Evolutionary conservation across 2,329 filamentous ascomycete genomes (phyloP).

Genomic region (Pyrenophora tritici-repentis): DNA sequence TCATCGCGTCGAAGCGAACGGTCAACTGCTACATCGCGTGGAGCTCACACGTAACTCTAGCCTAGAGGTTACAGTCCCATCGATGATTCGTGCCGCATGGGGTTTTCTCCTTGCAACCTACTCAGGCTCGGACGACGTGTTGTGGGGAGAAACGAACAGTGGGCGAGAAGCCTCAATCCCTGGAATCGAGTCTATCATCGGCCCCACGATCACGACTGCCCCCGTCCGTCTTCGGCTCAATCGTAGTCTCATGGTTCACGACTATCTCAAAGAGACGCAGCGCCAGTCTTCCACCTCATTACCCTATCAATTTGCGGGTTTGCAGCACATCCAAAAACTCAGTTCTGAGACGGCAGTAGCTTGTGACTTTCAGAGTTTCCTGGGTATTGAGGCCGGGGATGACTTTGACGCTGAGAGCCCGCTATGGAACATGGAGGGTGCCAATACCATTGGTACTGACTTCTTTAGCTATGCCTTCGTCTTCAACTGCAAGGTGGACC

Average conservation of each 20-base stretch:
- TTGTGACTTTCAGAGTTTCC: slow-evolving; percentile 55
- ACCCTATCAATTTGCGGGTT: slow-evolving; percentile 48
- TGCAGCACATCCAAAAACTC: slow-evolving; percentile 52
- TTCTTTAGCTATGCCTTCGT: slow-evolving; percentile 46
- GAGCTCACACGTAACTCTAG: slow-evolving; percentile 24
- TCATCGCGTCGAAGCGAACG: slow-evolving; percentile 38
- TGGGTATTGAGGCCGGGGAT: slow-evolving; percentile 49
- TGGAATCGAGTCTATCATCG: slow-evolving; percentile 48
- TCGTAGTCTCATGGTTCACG: slow-evolving; percentile 26
- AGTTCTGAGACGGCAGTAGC: slow-evolving; percentile 48
- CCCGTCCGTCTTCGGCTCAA: slow-evolving; percentile 51
- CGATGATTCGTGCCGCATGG: slow-evolving; percentile 53
- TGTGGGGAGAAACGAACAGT: slow-evolving; percentile 52
- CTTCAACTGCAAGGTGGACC: slow-evolving; percentile 37
- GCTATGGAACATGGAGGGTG: slow-evolving; percentile 41
- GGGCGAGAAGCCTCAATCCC: slow-evolving; percentile 43
- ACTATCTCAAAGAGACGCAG: slow-evolving; percentile 39
- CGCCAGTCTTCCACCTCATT: slow-evolving; percentile 33
- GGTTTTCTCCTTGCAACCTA: slow-evolving; percentile 53
- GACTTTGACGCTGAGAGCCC: slow-evolving; percentile 34
- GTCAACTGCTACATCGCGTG: slow-evolving; percentile 28
- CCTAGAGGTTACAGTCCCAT: slow-evolving; percentile 43
- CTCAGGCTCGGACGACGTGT: slow-evolving; percentile 54
- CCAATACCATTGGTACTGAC: slow-evolving; percentile 40
- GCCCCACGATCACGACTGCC: slow-evolving; percentile 49